Percentiles rank a stretch among this genome's conserved stretches.
Conservation (phyloP, 495 filamentous ascomycete genomes). For the Penicillium mononematosum region DNA sequence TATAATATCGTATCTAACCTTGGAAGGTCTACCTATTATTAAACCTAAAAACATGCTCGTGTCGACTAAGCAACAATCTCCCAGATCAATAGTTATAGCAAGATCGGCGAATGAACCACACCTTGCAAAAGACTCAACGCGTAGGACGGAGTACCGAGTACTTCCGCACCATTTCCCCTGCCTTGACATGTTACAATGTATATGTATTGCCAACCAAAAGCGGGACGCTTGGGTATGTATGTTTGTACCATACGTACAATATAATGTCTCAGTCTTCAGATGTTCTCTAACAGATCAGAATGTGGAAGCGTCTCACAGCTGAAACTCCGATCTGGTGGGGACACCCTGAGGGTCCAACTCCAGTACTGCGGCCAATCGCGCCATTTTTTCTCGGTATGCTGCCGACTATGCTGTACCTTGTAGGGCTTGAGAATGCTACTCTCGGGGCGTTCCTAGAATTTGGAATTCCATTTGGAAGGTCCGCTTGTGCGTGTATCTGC, state of each 20-base stretch:
- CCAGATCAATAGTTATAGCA: conserved; percentile 9
- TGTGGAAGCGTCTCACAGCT: conserved; percentile 17
- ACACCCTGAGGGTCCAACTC: conserved; percentile 5
- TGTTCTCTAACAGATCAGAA: not conserved
- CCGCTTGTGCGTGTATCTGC: not conserved
- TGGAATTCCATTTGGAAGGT: conserved; percentile 13
- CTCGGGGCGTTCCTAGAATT: conserved; percentile 12
- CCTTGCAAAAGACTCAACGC: not conserved
- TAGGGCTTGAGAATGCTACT: conserved; percentile 1
- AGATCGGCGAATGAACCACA: conserved; percentile 11
- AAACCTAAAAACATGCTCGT: not conserved
- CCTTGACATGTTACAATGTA: not conserved
- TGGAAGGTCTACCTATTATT: not conserved
- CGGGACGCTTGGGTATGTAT: not conserved
- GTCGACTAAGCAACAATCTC: conserved; percentile 9
- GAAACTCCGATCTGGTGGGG: conserved; percentile 26
- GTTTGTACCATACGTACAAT: no score
- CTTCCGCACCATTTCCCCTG: not conserved
- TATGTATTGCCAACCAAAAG: not conserved
- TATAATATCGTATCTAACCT: not conserved
- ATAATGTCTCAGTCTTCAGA: not conserved
- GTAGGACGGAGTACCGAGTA: not conserved
- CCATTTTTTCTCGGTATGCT: conserved; percentile 1
- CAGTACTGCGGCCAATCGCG: conserved; percentile 14
- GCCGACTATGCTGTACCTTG: not conserved